Conservation (phyloP, 345 rosid species). For the Bruguiera sexangula region DNA sequence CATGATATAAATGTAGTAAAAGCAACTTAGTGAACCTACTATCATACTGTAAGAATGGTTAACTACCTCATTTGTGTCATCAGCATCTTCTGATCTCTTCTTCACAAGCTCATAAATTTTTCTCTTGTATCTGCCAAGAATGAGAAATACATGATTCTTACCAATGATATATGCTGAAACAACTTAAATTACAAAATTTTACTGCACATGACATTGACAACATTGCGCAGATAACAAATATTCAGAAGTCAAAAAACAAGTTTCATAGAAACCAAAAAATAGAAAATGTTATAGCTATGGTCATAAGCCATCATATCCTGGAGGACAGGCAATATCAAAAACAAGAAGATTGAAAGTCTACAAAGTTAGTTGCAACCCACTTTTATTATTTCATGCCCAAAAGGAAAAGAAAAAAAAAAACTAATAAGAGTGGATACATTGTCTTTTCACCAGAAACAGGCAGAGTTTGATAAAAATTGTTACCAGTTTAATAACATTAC, state of each 20-base stretch:
- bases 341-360: no score
- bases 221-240: neutral
- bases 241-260: neutral
- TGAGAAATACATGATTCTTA: constrained; percentile 8
- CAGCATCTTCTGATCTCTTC: constrained; percentile 71
- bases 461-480: no score
- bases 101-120: constrained; percentile 78
- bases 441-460: no score
- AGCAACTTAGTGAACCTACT: neutral
- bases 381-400: no score
- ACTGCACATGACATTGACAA: neutral
- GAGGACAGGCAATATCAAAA: no score
- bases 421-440: no score
- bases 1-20: neutral
- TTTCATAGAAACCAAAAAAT: neutral
- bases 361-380: no score
- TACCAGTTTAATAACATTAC: no score
- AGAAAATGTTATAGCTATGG: no score
- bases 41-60: neutral
- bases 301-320: no score
- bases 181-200: neutral
- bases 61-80: constrained; percentile 61
- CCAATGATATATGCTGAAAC: neutral
- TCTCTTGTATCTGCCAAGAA: constrained; percentile 63
- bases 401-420: no score